Evolutionary conservation across 2,329 filamentous ascomycete genomes (phyloP), one percentile per base, ranked within the genome.

Genomic region (Colletotrichum limetticola): DNA sequence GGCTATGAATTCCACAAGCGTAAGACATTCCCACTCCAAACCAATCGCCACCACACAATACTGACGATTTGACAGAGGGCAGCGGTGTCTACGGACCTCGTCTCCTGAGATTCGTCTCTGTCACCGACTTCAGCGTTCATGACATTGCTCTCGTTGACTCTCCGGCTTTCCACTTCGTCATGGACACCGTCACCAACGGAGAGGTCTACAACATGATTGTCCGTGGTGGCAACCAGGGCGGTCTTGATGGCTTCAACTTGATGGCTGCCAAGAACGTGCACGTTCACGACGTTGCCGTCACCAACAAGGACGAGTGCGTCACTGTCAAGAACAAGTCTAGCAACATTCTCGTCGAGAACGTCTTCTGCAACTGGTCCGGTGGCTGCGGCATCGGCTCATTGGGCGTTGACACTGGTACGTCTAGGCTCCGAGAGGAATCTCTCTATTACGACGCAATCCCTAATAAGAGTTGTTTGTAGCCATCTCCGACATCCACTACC

Each of bases 301-400:
- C 89, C 28, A 91, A 91, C 84, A 90, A 89, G 79, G 88, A 91
- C 76, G 89, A 91, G 77, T 90, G 88, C 19, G 42, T 12, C 30
- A 53, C 56, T 28, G 46, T 60, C 35, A 12, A 86, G 84, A 85
- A 82, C 58, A 86, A 86, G 1, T 82, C 87, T 3, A 82, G 85
- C 65, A 85, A 90, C 77, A 85, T 91, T 49, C 82, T 90, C n/a
- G 79, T 91, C 49, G 89, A 91, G 76, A 88, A 86, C 74, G 84
- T 91, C 72, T 89, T 89, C 81, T 91, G 90, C 82, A 91, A 91
- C 82, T 89, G 86, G 86, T 87, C 84, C n/a, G 89, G 89, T 19
- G 88, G 87, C 59, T 89, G 87, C 74, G 88, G 86, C 12, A 88
- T 91, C 76, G 89, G 89, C 46, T 90, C 87, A 4, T 83, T 91